Evolutionary conservation across 2,329 filamentous ascomycete species (phyloP).

Genomic region (Graphilbum sp.): DNA sequence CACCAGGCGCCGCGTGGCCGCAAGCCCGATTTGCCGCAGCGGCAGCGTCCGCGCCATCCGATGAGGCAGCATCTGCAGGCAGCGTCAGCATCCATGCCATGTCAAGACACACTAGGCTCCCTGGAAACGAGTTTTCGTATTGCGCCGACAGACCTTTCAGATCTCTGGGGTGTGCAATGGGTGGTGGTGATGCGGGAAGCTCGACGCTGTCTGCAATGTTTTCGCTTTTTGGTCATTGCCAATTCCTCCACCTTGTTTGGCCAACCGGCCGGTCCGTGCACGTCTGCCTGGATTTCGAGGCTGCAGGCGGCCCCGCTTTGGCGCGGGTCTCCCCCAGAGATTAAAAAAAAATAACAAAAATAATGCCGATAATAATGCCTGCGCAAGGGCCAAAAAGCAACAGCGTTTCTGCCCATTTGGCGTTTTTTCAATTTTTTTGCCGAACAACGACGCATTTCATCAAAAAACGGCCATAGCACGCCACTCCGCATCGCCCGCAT

Average conservation of each 20-base stretch:
- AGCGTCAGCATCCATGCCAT: no score
- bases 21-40: constrained; percentile 27
- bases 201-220: neutral
- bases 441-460: constrained; percentile 26
- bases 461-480: constrained; percentile 27
- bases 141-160: no score
- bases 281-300: no score
- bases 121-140: no score
- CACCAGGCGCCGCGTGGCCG: constrained; percentile 29
- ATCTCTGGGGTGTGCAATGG: no score
- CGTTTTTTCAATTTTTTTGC: constrained; percentile 30
- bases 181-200: no score
- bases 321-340: no score
- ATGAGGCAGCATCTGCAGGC: constrained; percentile 41
- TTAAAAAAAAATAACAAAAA: constrained; percentile 1
- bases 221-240: neutral
- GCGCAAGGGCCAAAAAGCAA: no score
- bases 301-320: no score
- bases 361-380: no score
- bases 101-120: no score
- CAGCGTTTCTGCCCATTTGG: constrained; percentile 5
- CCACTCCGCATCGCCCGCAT: constrained; percentile 35
- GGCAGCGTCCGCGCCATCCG: constrained; percentile 38
- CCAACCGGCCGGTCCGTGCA: no score
- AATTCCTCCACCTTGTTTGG: neutral